These are phyloP conservation scores for Teunomyces kruisii DNA, from an alignment of 805 yeast species.

Conservation along the genomic window DNA sequence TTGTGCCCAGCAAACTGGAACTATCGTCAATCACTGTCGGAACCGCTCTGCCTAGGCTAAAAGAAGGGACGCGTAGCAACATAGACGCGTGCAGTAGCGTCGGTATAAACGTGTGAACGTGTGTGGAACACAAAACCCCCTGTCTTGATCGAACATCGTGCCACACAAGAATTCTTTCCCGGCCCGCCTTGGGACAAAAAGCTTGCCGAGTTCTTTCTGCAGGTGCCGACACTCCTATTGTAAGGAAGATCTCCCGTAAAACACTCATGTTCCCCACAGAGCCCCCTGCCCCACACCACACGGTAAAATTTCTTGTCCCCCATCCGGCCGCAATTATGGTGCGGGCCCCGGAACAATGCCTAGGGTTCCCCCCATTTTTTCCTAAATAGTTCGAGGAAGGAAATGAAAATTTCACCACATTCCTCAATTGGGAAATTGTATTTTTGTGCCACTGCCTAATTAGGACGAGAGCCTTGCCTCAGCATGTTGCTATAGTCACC, in stretches of 20 bases:
- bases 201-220: neutral
- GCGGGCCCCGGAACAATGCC: neutral
- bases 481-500: neutral
- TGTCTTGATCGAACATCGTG: neutral
- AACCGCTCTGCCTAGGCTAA: too few species aligned
- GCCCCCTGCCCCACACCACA: slow-evolving; percentile 2
- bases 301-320: neutral
- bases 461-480: neutral
- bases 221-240: neutral
- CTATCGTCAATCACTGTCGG: too few species aligned
- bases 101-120: too few species aligned
- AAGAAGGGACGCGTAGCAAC: too few species aligned
- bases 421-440: neutral
- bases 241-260: neutral
- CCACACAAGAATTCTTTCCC: neutral
- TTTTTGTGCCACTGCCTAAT: slow-evolving; percentile 1
- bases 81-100: too few species aligned
- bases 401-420: neutral
- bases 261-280: neutral
- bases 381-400: neutral
- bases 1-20: too few species aligned
- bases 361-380: neutral
- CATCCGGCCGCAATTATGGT: neutral
- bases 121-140: too few species aligned
- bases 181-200: neutral